Evolutionary conservation across 2,329 filamentous ascomycete genomes (phyloP).

Genomic region (Coniochaeta ligniaria): DNA sequence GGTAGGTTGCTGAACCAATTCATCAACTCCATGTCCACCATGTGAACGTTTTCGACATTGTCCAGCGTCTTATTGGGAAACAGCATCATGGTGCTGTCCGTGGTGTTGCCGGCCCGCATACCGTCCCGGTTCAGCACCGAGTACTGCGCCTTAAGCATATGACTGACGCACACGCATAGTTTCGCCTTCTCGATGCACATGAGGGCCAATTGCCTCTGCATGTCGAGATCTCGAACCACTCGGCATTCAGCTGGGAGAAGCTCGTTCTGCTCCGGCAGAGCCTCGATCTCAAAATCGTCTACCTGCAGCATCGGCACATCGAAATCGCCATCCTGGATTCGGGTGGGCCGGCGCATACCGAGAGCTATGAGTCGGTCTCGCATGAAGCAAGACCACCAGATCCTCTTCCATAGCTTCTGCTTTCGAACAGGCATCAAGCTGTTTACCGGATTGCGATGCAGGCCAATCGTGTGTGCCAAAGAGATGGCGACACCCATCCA

Average conservation of each 20-base stretch:
- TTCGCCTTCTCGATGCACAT: conserved; percentile 92
- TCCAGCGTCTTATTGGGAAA: conserved; percentile 81
- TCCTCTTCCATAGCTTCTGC: conserved; percentile 84
- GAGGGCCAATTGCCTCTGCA: conserved; percentile 71
- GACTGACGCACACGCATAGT: conserved; percentile 81
- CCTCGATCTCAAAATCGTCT: conserved; percentile 73
- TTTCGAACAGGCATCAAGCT: conserved; percentile 67
- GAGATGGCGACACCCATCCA: conserved; percentile 98
- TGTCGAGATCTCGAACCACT: conserved; percentile 59
- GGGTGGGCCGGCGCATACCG: conserved; percentile 85
- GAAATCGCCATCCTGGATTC: conserved; percentile 89
- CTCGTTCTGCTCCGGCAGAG: conserved; percentile 59
- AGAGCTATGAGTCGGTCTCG: conserved; percentile 86
- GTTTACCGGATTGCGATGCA: conserved; percentile 76
- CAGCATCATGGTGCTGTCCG: conserved; percentile 77
- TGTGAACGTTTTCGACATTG: conserved; percentile 72
- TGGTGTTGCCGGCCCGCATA: conserved; percentile 68
- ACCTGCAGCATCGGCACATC: conserved; percentile 86
- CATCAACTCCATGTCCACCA: conserved; percentile 72
- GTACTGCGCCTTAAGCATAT: conserved; percentile 86
- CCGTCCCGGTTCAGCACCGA: conserved; percentile 83
- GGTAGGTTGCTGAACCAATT: conserved; percentile 71
- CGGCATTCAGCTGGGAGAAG: conserved; percentile 65
- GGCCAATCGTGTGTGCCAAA: conserved; percentile 83
- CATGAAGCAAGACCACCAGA: conserved; percentile 98